Base-by-base conservation (phyloP, 768 basidiomycete genomes). In the Termitomyces sp. region DNA sequence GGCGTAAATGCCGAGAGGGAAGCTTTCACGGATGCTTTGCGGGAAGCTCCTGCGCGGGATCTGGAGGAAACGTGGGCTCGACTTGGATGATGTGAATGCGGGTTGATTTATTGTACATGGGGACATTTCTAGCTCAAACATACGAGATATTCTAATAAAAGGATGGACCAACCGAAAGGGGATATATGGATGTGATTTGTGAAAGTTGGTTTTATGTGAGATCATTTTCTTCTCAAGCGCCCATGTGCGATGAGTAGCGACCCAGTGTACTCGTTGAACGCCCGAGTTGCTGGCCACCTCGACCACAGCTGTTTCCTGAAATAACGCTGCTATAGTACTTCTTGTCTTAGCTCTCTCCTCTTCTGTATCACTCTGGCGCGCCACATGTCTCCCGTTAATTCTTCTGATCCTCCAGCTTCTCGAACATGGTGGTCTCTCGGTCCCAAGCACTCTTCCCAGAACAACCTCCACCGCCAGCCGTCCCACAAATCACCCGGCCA, bases 41-140 rank as follows among this genome's bases (percentile, higher is more conserved):
- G 73, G 34, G 83, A 80, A 14, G 81, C 69, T n/a, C 71, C 68
- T 48, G 80, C 85, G 22, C 73, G 85, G 43, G 87, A 90, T 60
- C 68, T 70, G 5, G 81, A 83, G 62, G 88, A 90, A 60, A 74
- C 85, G 44, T 90, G 88, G 88, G 87, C 87, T 3, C 81, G 81
- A 64, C 64, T 83, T 47, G 82, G 80, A 37, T 84, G 66, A 75
- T 43, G 32, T 37, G 21, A 24, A 53, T 58, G 37, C 42, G 48
- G 51, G 21, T 35, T 43, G 41, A 43, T 34, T 30, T 54, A 52
- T 54, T 56, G 54, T 51, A 43, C 47, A 57, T 47, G 45, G 38
- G n/a, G 54, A 59, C 57, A 51, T 24, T 49, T 55, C 34, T 56
- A 47, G 28, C 55, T 49, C 37, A 40, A 51, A 34, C 40, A 17